Percentiles rank a stretch among this genome's conserved stretches.
Conservation (phyloP, 2,329 filamentous ascomycete species). For the Penicillium sp. region DNA sequence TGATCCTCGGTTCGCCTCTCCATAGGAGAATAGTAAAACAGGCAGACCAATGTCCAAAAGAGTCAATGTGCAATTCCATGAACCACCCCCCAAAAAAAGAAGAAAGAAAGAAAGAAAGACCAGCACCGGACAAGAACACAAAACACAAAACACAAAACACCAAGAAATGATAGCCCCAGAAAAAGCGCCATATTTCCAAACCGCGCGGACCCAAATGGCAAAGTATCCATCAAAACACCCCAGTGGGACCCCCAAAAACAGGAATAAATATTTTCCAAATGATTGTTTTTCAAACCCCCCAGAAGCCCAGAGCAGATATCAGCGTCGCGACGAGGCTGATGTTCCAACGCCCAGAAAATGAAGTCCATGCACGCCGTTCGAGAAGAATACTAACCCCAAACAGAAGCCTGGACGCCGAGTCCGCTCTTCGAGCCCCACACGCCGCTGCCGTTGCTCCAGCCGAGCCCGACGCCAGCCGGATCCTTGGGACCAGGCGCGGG, state of each 20-base stretch:
- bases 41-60: slow-evolving; percentile 8
- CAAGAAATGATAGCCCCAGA: slow-evolving; percentile 16
- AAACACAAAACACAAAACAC: slow-evolving; percentile 10
- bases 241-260: not conserved
- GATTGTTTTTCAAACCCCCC: not conserved
- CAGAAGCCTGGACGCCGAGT: slow-evolving; percentile 85
- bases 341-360: slow-evolving; percentile 30
- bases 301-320: not conserved
- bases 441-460: slow-evolving; percentile 78
- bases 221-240: slow-evolving; percentile 1
- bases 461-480: slow-evolving; percentile 51
- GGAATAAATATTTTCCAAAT: not conserved
- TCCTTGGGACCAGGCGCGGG: slow-evolving; percentile 43
- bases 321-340: slow-evolving; percentile 5
- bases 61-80: slow-evolving; percentile 11
- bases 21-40: slow-evolving; percentile 9
- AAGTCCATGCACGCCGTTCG: slow-evolving; percentile 17
- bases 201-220: slow-evolving; percentile 8
- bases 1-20: slow-evolving; percentile 13
- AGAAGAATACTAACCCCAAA: slow-evolving; percentile 71
- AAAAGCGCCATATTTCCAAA: slow-evolving; percentile 19
- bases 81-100: not conserved
- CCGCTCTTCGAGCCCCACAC: slow-evolving; percentile 84
- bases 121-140: slow-evolving; percentile 6
- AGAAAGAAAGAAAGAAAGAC: slow-evolving; percentile 2